Percentiles rank a stretch among this genome's conserved stretches.
phyloP scores from a whole-genome alignment of 2,329 filamentous ascomycete genomes.

The Aspergillus awamori region DNA sequence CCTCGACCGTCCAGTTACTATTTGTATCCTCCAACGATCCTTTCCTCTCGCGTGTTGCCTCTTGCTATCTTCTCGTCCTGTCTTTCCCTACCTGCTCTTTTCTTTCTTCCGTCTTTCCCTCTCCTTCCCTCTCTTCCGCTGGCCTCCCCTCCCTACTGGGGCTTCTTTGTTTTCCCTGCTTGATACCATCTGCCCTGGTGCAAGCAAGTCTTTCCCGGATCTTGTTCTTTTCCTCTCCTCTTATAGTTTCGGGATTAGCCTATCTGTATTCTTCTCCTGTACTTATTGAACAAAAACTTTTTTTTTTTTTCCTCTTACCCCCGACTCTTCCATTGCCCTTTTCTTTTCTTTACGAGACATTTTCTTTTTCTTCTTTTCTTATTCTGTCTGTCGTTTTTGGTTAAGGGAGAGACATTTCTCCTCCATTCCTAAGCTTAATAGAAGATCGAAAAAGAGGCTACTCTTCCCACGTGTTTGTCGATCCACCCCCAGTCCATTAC shows the following conservation, averaged over 20 bases:
- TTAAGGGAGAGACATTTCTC: slow-evolving; percentile 1
- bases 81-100: slow-evolving; percentile 1
- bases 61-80: neutral
- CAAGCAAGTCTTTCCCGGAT: neutral
- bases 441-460: slow-evolving; percentile 7
- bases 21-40: slow-evolving; percentile 27
- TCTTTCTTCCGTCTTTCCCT: slow-evolving; percentile 6
- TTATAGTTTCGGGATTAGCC: slow-evolving; percentile 13
- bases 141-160: slow-evolving; percentile 10
- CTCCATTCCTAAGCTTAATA: slow-evolving; percentile 8
- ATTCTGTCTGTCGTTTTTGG: slow-evolving; percentile 15
- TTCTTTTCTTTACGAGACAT: slow-evolving; percentile 12
- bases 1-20: slow-evolving; percentile 17
- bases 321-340: slow-evolving; percentile 11
- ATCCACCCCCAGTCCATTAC: slow-evolving; percentile 15
- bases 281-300: slow-evolving; percentile 19
- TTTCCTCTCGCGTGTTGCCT: slow-evolving; percentile 21
- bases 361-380: slow-evolving; percentile 7
- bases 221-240: slow-evolving; percentile 1
- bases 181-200: slow-evolving; percentile 9
- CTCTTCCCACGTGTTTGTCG: slow-evolving; percentile 21
- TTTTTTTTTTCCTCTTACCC: slow-evolving; percentile 21
- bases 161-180: slow-evolving; percentile 14
- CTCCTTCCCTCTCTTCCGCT: slow-evolving; percentile 8
- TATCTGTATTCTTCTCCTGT: slow-evolving; percentile 16